phyloP scores from a whole-genome alignment of 257 asterid species.

The Paulownia fortunei region DNA sequence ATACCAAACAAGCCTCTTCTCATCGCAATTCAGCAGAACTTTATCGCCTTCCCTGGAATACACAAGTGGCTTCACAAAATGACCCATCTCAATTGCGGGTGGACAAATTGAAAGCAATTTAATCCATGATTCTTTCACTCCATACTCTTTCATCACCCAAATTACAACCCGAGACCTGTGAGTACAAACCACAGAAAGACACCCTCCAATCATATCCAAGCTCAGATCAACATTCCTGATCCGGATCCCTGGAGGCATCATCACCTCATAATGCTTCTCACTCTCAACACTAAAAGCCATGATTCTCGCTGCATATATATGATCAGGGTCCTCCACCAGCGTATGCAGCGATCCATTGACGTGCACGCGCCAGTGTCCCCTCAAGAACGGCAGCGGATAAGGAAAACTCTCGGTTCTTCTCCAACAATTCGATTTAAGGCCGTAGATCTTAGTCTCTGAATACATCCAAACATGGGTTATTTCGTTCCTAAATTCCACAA shows the following conservation, averaged over 20 bases:
- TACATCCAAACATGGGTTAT: conserved; percentile 35
- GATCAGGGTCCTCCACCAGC: conserved; percentile 26
- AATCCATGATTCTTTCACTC: conserved; percentile 65
- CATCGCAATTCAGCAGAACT: conserved; percentile 52
- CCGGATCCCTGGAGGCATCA: conserved; percentile 44
- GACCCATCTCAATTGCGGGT: conserved; percentile 34
- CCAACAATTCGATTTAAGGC: conserved; percentile 64
- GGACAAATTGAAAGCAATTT: conserved; percentile 52
- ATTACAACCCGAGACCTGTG: conserved; percentile 38
- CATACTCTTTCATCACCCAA: conserved; percentile 77
- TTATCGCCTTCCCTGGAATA: conserved; percentile 45
- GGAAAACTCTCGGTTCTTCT: conserved; percentile 44
- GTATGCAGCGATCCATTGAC: conserved; percentile 62
- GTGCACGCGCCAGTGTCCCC: conserved; percentile 56
- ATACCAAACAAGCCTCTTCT: conserved; percentile 53
- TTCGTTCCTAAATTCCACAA: conserved; percentile 42
- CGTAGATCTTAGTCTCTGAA: conserved; percentile 48
- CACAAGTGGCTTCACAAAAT: conserved; percentile 45
- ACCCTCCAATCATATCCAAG: conserved; percentile 52
- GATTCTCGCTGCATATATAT: conserved; percentile 24
- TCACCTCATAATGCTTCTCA: conserved; percentile 48
- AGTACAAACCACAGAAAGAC: conserved; percentile 47
- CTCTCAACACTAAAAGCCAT: conserved; percentile 57
- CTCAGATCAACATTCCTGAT: conserved; percentile 26
- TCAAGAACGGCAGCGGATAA: conserved; percentile 49